Base-by-base conservation (phyloP, 768 basidiomycete species). In the Candolleomyces efflorescens region DNA sequence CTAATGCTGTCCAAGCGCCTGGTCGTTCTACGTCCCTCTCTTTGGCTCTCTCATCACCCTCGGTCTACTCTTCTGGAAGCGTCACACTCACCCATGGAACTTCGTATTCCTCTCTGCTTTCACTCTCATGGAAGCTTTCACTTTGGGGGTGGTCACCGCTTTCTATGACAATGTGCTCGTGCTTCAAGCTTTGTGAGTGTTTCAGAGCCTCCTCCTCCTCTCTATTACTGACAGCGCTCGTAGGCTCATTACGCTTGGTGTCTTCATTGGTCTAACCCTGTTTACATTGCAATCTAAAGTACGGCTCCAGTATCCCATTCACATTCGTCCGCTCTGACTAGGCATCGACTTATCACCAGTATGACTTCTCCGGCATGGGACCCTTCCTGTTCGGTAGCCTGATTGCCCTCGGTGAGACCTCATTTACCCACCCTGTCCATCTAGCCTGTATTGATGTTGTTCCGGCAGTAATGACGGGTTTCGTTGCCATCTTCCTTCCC, bases 271-370 rank as follows among this genome's bases (percentile, higher is more conserved):
- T 5, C 74, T 99, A 60, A 98, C 95, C 0, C 71, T 98, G 53
- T 98, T 97, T 77, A 98, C 97, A 0, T 78, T 97, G 69, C 94
- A 96, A 70, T 92, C 90, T 58, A 96, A 96, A 80, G 90, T 89
- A 60, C 18, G 77, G 60, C 39, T 47, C 0, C 9, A 41, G 24
- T 41, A 2, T 15, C 38, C 59, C 3, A 17, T 43, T 43, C 6
- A 43, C 32, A 32, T 17, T 43, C 10, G 18, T 17, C 41, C 41
- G 17, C 17, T 43, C 32, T 43, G 18, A 43, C 41, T 17, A 43
- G 17, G 18, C 17, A 17, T 43, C 7, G n/a, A n/a, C n/a, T n/a
- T 20, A 13, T 20, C 3, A 13, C 5, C 63, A 92, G 90, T 97
- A 93, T 73, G 95, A 98, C 75, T 98, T 99, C 73, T 89, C 87